Evolutionary conservation across 2,329 filamentous ascomycete genomes (phyloP), one percentile per base, ranked within the genome.

Genomic region (Alternaria hordeiaustralica): DNA sequence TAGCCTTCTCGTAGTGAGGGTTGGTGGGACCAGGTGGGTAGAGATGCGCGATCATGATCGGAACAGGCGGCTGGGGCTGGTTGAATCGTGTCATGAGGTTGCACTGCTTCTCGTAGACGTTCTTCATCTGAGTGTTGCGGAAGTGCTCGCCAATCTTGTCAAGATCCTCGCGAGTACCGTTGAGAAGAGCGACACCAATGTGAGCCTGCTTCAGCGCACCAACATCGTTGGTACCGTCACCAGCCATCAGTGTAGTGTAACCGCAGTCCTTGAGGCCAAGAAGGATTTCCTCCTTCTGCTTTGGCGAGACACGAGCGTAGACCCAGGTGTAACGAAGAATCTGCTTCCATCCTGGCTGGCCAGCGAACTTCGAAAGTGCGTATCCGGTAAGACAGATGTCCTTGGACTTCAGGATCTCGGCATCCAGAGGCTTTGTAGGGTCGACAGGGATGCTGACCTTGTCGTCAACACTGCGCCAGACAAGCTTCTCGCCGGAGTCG

Each of bases 201-300:
- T 99, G 96, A 44, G 96, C 96, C 83, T 99, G 96, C 85, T 99
- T 99, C 76, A 99, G 85, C 47, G 96, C 96, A 69, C 96, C 96
- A 59, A 99, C 96, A 77, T 99, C 96, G 80, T 99, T 99, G 59
- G 96, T 99, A 68, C 96, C 96, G 76, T 99, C 96, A 81, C 96
- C 96, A 73, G 94, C 96, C 96, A 99, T 99, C 66, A 99, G 87
- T 28, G 96, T 99, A 65, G 96, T 97, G 84, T 99, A 99, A 54
- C 96, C 96, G 83, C 93, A 92, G 75, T 97, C 94, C 83, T 97
- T 97, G 66, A 98, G 88, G 41, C 96, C 96, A 21, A 97, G 88
- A n/a, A 99, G 86, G 75, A 99, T 98, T 58, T 98, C 94, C 81
- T 99, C 96, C 84, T 99, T 99, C 77, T 99, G 96, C 85, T 97